phyloP scores from a whole-genome alignment of 148 eudicot genomes.

The Dysphania ambrosioides region DNA sequence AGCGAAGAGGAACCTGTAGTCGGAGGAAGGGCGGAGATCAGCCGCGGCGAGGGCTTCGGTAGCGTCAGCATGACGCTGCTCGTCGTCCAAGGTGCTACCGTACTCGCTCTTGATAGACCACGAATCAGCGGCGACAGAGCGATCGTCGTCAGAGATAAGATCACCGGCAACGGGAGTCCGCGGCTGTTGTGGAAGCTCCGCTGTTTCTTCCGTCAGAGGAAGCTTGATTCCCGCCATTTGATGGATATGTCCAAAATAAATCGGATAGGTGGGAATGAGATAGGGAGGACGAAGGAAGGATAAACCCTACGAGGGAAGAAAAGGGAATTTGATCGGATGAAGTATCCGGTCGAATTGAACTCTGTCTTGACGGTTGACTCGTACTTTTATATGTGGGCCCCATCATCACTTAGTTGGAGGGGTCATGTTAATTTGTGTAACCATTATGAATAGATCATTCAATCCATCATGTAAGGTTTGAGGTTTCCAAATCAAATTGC shows the following conservation, averaged over 20 bases:
- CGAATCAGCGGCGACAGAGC: slow-evolving; percentile 91
- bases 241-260: neutral
- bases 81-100: slow-evolving; percentile 90
- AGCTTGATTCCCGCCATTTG: slow-evolving; percentile 81
- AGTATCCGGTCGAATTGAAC: neutral
- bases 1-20: slow-evolving; percentile 52
- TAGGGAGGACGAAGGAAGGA: slow-evolving; percentile 11
- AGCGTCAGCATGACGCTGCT: slow-evolving; percentile 97
- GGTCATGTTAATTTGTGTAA: neutral
- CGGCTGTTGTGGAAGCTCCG: slow-evolving; percentile 56
- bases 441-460: no score
- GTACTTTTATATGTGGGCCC: neutral
- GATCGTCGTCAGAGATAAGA: slow-evolving; percentile 96
- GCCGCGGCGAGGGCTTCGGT: slow-evolving; percentile 82
- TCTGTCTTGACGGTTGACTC: slow-evolving; percentile 8
- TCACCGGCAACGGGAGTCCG: slow-evolving; percentile 54
- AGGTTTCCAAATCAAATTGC: no score
- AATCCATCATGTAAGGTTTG: no score
- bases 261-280: neutral
- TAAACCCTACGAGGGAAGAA: slow-evolving; percentile 31
- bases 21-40: slow-evolving; percentile 66
- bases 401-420: neutral
- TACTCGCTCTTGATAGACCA: slow-evolving; percentile 99
- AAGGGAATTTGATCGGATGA: slow-evolving; percentile 15
- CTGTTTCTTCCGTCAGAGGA: slow-evolving; percentile 52